Conservation (phyloP, 2,329 filamentous ascomycete species). For the Septoria linicola region DNA sequence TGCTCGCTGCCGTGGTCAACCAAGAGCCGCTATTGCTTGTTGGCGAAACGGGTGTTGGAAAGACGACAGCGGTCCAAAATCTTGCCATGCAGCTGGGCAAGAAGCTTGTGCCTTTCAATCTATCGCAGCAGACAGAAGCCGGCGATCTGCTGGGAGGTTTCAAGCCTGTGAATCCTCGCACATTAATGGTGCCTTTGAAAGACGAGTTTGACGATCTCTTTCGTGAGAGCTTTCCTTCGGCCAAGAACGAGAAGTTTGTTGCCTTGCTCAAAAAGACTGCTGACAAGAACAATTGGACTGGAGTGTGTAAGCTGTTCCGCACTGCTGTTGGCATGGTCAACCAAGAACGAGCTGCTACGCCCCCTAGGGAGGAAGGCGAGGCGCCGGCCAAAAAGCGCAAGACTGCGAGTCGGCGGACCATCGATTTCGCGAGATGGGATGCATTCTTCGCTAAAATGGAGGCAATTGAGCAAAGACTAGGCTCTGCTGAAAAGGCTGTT, state of each 20-base stretch:
- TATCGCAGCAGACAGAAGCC: slow-evolving; percentile 96
- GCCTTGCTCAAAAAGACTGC: slow-evolving; percentile 77
- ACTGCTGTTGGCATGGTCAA: slow-evolving; percentile 87
- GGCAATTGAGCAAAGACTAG: slow-evolving; percentile 77
- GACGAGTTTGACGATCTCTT: slow-evolving; percentile 94
- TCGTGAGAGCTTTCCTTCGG: slow-evolving; percentile 77
- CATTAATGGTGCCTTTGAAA: slow-evolving; percentile 81
- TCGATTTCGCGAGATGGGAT: slow-evolving; percentile 68
- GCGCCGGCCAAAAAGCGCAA: slow-evolving; percentile 72
- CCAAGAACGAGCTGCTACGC: slow-evolving; percentile 50
- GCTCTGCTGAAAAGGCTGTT: slow-evolving; percentile 70
- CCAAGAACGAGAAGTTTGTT: slow-evolving; percentile 84
- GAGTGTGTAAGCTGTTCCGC: slow-evolving; percentile 79
- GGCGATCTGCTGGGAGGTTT: slow-evolving; percentile 95
- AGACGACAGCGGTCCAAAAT: slow-evolving; percentile 94
- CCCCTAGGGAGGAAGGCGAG: slow-evolving; percentile 47
- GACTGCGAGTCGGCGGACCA: slow-evolving; percentile 52
- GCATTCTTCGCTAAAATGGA: slow-evolving; percentile 71
- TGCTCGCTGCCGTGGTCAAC: slow-evolving; percentile 76
- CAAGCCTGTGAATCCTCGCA: slow-evolving; percentile 90
- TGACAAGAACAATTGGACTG: slow-evolving; percentile 81
- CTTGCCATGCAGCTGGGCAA: slow-evolving; percentile 80
- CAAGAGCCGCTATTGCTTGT: slow-evolving; percentile 90
- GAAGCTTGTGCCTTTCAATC: slow-evolving; percentile 86
- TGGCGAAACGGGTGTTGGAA: slow-evolving; percentile 98